A percentile compares a stretch with the other conserved stretches of the same genome.
phyloP scores from a whole-genome alignment of 179 eudicot species.

The Amaranthus tricolor region DNA sequence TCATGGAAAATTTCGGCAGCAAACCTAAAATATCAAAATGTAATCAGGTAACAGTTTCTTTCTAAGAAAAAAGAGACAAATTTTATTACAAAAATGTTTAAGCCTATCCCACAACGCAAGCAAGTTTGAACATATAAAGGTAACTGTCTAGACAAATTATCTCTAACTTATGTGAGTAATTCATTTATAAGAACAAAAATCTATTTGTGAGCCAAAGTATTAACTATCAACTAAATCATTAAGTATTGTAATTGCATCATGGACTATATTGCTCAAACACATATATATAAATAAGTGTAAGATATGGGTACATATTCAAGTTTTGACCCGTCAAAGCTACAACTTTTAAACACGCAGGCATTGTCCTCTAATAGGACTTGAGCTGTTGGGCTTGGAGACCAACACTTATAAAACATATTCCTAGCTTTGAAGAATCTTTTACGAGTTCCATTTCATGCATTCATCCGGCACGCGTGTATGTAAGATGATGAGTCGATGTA shows the following conservation, averaged over 20 bases:
- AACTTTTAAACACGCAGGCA: too few relatives aligned
- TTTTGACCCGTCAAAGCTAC: too few relatives aligned
- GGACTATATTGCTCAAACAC: too few relatives aligned
- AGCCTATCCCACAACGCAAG: neutral
- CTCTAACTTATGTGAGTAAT: neutral
- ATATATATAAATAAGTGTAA: too few relatives aligned
- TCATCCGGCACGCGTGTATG: too few relatives aligned
- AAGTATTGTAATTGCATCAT: neutral
- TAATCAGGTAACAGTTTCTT: conserved; percentile 13
- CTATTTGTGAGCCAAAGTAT: neutral
- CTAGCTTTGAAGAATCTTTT: too few relatives aligned
- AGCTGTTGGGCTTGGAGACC: too few relatives aligned
- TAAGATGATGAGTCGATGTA: too few relatives aligned
- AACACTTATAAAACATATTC: too few relatives aligned
- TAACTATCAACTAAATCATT: neutral
- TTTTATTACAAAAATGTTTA: neutral
- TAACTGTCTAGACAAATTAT: neutral
- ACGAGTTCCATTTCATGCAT: too few relatives aligned
- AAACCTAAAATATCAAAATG: conserved; percentile 48
- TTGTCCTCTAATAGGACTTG: too few relatives aligned
- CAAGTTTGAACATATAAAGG: neutral
- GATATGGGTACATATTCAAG: too few relatives aligned
- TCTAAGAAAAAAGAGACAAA: neutral
- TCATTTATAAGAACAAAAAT: neutral
- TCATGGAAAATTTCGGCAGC: conserved; percentile 97